Base-by-base conservation (phyloP, 1,284 basidiomycete species). In the Pyrrhoderma noxium region DNA sequence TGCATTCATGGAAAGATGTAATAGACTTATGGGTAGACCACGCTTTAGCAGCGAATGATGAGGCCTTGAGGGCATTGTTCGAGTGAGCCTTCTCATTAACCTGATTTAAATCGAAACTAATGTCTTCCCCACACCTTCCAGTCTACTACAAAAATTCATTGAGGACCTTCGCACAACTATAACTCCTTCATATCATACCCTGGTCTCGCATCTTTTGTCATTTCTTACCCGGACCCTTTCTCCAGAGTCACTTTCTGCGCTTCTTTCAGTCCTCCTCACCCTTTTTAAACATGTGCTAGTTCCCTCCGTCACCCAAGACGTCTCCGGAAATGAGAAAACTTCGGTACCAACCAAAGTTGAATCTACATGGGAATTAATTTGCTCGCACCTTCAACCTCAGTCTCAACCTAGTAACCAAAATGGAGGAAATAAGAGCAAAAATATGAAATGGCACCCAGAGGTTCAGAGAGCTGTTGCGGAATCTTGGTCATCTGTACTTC, bases 1-100 rank as follows among this genome's bases (percentile, higher is more conserved):
- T 95, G 8, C 85, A 89, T 60, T 87, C 93, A 62, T 87, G 87
- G 75, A 70, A 71, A 49, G 74, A 83, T 13, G 74, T 93, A 3
- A 68, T 82, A 9, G 68, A 73, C 0, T 56, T 80, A 2, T 90
- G 88, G 88, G 58, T 75, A 13, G 67, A 62, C 8, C 75, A 77
- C 0, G 60, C 85, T 35, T 71, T 74, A 38, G 60, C 59, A 11
- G 72, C 82, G 8, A 80, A 89, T 58, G 81, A 86, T 54, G 85
- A 89, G 61, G 83, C 77, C 0, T 59, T 86, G 53, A 74, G 71
- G 52, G 76, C 82, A 22, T 67, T 90, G 23, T 72, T 90, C 14
- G 84, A 89, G 88, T 89, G 62, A 31, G 16, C 42, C 42, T 34
- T n/a, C n/a, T n/a, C n/a, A n/a, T n/a, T n/a, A n/a, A n/a, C n/a